Evolutionary conservation across 225 moss, liverwort and hornwort genomes (phyloP).

Genomic region (Bryum argenteum): DNA sequence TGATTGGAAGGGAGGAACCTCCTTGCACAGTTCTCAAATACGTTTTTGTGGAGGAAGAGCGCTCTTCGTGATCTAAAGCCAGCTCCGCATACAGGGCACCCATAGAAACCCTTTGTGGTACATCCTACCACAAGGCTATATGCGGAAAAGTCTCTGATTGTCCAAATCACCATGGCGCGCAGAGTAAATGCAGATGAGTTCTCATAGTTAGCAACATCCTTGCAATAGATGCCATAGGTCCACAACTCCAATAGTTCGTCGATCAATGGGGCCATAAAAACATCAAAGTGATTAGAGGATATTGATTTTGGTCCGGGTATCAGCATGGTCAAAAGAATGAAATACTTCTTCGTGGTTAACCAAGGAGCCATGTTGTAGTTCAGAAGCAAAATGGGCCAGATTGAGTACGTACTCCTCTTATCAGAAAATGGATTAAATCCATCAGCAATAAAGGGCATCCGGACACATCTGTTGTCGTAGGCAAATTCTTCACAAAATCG

Average conservation of each 20-base stretch:
- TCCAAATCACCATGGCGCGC: background rate
- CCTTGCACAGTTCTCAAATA: background rate
- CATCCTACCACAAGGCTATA: background rate
- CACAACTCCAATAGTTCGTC: too few species aligned
- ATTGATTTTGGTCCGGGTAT: too few species aligned
- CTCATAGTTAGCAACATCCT: background rate
- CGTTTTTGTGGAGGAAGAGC: background rate
- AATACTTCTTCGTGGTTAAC: too few species aligned
- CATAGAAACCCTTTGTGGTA: background rate
- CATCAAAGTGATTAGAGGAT: too few species aligned
- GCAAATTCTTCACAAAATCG: background rate
- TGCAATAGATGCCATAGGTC: background rate
- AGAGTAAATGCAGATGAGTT: background rate
- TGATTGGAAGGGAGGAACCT: background rate
- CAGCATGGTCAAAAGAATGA: too few species aligned
- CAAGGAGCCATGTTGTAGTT: too few species aligned
- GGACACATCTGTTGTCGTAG: background rate
- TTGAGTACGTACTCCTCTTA: too few species aligned
- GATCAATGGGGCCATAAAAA: too few species aligned
- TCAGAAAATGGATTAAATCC: too few species aligned
- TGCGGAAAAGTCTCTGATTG: background rate
- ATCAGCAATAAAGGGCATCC: background rate
- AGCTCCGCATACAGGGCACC: background rate
- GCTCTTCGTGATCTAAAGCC: background rate
- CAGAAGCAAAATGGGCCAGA: too few species aligned